These are phyloP conservation scores for Chamaecrista fasciculata DNA, from an alignment of 306 rosid species.

Conservation along the genomic window DNA sequence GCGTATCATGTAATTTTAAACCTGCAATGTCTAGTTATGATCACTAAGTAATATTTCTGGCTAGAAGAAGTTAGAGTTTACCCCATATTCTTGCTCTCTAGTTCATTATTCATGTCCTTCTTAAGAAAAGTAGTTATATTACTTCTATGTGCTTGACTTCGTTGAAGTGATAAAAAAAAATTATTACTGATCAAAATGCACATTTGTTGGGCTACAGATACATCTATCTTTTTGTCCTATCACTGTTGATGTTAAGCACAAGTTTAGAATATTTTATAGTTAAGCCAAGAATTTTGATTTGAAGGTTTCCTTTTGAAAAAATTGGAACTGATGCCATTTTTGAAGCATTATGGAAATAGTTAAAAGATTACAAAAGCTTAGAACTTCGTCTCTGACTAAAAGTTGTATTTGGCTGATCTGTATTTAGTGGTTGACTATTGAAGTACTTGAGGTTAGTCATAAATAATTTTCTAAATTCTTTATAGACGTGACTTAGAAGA, in stretches of 20 bases:
- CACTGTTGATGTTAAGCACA: not conserved
- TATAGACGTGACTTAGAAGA: not conserved
- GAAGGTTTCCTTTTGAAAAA: conserved; percentile 12
- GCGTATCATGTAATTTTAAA: conserved; percentile 40
- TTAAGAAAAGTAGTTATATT: not conserved
- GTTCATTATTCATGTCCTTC: conserved; percentile 26
- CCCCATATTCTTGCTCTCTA: not conserved
- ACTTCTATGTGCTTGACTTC: not conserved
- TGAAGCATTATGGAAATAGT: not conserved
- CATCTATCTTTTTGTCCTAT: not conserved
- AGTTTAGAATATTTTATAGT: not conserved
- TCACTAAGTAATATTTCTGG: conserved; percentile 3
- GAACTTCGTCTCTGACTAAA: not conserved
- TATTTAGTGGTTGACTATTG: not conserved
- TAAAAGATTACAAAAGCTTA: not conserved
- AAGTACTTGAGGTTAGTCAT: not conserved
- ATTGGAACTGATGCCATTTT: conserved; percentile 10
- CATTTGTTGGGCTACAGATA: not conserved
- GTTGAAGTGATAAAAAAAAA: conserved; percentile 1
- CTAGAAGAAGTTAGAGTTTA: conserved; percentile 10
- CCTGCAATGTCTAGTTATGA: conserved; percentile 6
- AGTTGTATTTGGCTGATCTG: not conserved
- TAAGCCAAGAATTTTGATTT: conserved; percentile 6
- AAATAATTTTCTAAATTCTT: not conserved
- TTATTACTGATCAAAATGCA: not conserved